These are phyloP conservation scores for Mycena leptocephala DNA, from an alignment of 768 basidiomycete genomes.

Conservation along the genomic window DNA sequence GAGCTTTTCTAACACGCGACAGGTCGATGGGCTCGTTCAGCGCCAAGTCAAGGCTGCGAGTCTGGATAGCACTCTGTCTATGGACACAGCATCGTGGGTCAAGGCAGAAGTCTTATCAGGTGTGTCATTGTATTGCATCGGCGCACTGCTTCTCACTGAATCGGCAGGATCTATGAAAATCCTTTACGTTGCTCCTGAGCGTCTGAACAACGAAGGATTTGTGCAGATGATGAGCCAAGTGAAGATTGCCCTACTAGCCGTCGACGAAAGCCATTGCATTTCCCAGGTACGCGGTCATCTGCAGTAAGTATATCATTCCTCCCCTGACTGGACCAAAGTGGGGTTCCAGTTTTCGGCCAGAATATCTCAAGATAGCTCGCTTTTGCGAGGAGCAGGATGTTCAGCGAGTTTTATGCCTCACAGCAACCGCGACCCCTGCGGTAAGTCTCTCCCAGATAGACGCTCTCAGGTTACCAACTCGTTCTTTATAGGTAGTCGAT, in stretches of 20 bases:
- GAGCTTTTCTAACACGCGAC: constrained; percentile 37
- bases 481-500: constrained; percentile 50
- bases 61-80: constrained; percentile 56
- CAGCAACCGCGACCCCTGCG: not conserved
- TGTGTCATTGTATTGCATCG: not conserved
- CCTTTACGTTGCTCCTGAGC: constrained; percentile 65
- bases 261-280: constrained; percentile 68
- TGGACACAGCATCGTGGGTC: constrained; percentile 50
- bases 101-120: constrained; percentile 51
- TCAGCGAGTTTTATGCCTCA: constrained; percentile 60
- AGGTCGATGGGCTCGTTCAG: constrained; percentile 51
- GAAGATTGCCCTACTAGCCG: constrained; percentile 62
- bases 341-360: constrained; percentile 62
- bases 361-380: constrained; percentile 57
- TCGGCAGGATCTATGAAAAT: constrained; percentile 58
- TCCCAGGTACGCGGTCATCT: constrained; percentile 50
- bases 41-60: constrained; percentile 56
- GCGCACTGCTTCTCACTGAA: not conserved
- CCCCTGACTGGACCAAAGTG: constrained; percentile 45
- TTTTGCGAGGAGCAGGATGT: constrained; percentile 64
- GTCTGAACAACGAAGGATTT: constrained; percentile 64
- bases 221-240: constrained; percentile 60
- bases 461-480: not conserved
- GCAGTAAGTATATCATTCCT: not conserved
- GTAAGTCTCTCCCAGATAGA: not conserved